Evolutionary conservation across 192 early-diverging fungal genomes (phyloP).

Genomic region (Backusella tuberculispora): DNA sequence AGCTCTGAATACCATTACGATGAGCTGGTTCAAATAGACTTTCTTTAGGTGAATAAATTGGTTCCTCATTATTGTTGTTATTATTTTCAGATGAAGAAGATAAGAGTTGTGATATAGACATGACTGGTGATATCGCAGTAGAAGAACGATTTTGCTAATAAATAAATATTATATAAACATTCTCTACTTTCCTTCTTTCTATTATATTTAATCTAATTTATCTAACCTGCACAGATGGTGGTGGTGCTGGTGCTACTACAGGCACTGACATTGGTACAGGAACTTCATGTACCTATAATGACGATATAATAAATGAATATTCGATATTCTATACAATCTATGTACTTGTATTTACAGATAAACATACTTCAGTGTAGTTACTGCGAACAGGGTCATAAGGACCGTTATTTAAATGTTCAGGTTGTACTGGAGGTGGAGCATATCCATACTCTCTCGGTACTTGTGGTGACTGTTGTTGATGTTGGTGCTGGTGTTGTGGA

Average conservation of each 20-base stretch:
- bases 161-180: background rate
- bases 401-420: conserved; percentile 4
- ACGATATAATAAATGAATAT: background rate
- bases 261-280: background rate
- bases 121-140: conserved; percentile 20
- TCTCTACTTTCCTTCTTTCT: background rate
- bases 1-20: conserved; percentile 31
- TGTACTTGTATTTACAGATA: background rate
- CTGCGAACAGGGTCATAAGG: conserved; percentile 34
- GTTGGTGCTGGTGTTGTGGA: background rate
- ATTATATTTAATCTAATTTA: background rate
- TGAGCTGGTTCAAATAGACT: background rate
- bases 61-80: background rate
- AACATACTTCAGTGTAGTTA: background rate
- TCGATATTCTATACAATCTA: background rate
- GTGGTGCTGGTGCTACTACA: background rate
- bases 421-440: background rate
- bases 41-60: conserved; percentile 7
- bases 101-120: conserved; percentile 23
- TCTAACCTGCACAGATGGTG: conserved; percentile 12
- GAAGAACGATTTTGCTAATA: background rate
- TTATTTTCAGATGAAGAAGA: background rate
- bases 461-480: background rate
- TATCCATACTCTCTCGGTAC: conserved; percentile 17
- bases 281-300: background rate